Base-by-base conservation (phyloP, 495 filamentous ascomycete species). In the Neurospora sp. region DNA sequence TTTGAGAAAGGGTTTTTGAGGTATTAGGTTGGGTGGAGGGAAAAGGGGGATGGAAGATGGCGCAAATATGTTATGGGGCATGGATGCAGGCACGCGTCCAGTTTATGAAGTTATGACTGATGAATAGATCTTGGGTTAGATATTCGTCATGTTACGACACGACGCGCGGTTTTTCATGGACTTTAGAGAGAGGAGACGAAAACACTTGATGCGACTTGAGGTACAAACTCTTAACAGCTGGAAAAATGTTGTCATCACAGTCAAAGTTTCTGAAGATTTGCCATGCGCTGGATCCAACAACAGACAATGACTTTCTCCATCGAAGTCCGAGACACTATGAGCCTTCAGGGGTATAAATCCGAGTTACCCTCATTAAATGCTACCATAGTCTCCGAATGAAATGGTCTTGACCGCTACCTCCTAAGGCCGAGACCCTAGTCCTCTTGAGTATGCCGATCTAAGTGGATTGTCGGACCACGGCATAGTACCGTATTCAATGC, bases 1-100 rank as follows among this genome's bases (percentile, higher is more conserved):
- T 41, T 68, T 78, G 37, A 70, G 71, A 39, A 74, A 42, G 46
- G 76, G 76, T 16, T 59, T 77, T 59, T 77, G 37, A 69, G 71
- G 38, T 38, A 69, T n/a, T 70, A 69, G 61, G 27, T 8, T 66
- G 53, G 12, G 12, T 35, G 53, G 5, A 22, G 20, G 46, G 20
- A 0, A 35, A 35, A 61, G 1, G 12, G 53, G 14, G 53, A 16
- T 35, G 27, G 8, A 16, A 0, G 53, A 61, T 18, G 22, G 5
- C 10, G 4, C 4, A 20, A 6, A 0, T 53, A 27, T 1, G 10
- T 53, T 14, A 27, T 14, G 11, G 20, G 10, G 20, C 2, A 14
- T 59, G 20, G 4, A 12, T 12, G 20, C 46, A 5, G 44, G n/a
- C n/a, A 48, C 5, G 46, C 10, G 4, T 53, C 46, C 4, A 1